phyloP scores from a whole-genome alignment of 495 filamentous ascomycete species.

The Lepidopterella palustris region DNA sequence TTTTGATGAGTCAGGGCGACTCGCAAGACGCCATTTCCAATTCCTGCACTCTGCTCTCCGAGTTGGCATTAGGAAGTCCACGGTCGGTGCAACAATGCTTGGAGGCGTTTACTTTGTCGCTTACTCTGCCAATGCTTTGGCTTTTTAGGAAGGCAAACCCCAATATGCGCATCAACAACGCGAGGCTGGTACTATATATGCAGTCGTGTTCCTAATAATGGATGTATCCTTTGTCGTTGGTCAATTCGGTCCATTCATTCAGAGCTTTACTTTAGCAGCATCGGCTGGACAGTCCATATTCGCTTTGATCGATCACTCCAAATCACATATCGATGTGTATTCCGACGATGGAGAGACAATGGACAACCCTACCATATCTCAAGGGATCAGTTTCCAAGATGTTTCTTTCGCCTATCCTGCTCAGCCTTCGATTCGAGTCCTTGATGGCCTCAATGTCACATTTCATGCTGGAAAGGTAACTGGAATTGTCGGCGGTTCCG shows the following conservation, averaged over 20 bases:
- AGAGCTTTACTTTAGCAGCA: constrained; percentile 45
- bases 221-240: constrained; percentile 39
- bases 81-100: constrained; percentile 53
- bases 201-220: constrained; percentile 47
- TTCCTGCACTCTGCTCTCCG: constrained; percentile 43
- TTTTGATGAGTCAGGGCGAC: constrained; percentile 40
- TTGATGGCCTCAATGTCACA: constrained; percentile 17
- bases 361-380: not conserved
- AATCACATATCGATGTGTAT: constrained; percentile 34
- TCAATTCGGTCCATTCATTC: constrained; percentile 42
- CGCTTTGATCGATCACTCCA: constrained; percentile 42
- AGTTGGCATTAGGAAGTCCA: constrained; percentile 52
- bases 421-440: constrained; percentile 12
- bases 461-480: constrained; percentile 22
- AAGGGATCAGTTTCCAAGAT: constrained; percentile 20
- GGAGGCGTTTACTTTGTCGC: constrained; percentile 62
- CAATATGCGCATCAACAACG: constrained; percentile 55
- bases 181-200: constrained; percentile 48
- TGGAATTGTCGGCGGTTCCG: constrained; percentile 26
- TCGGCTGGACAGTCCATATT: constrained; percentile 43
- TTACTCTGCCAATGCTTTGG: constrained; percentile 57
- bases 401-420: constrained; percentile 32
- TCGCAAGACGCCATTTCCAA: constrained; percentile 50
- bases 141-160: constrained; percentile 60
- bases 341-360: constrained; percentile 23